Evolutionary conservation across 441 rosid genomes (phyloP), one percentile per base, ranked within the genome.

Genomic region (Adansonia rubrostipa): DNA sequence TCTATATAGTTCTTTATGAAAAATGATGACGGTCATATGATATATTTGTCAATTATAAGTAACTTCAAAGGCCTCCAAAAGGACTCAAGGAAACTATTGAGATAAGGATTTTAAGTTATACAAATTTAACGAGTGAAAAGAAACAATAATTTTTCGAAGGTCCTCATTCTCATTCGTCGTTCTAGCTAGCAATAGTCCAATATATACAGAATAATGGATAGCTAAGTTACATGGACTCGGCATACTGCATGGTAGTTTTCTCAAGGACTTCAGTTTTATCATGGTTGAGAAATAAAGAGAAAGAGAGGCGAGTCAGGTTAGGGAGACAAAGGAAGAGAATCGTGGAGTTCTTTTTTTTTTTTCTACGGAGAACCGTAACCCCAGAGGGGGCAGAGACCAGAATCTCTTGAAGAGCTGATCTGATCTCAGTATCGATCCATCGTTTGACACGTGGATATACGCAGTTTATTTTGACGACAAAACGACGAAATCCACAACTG

Each of bases 361-460:
- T 5, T 28, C 6, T 5, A 60, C 1, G 77, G 77, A 58, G 67
- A 74, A 51, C 60, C 22, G 56, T 58, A 68, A 40, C 42, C 68
- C 54, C 44, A 40, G 44, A 19, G 53, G 22, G n/a, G 6, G 67
- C 68, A 44, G 77, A 14, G 22, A 61, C 67, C 53, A 61, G 77
- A 44, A 74, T 73, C 77, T 57, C 77, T 66, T 73, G 40, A 36
- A 36, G 40, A 36, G 40, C 40, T 36, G 40, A 3, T 36, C 40
- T 36, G 40, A 36, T 36, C 40, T 36, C 40, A 36, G 67, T 58
- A 42, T 24, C 36, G 50, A 14, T 60, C 65, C 65, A 73, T 6
- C 28, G 19, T 0, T 17, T 3, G 77, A 73, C 77, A 73, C 54
- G 36, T 73, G 66, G 67, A 61, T 22, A 65, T 50, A 8, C 13